These are phyloP conservation scores for Panus rudis DNA, from an alignment of 768 basidiomycete species.

Conservation along the genomic window DNA sequence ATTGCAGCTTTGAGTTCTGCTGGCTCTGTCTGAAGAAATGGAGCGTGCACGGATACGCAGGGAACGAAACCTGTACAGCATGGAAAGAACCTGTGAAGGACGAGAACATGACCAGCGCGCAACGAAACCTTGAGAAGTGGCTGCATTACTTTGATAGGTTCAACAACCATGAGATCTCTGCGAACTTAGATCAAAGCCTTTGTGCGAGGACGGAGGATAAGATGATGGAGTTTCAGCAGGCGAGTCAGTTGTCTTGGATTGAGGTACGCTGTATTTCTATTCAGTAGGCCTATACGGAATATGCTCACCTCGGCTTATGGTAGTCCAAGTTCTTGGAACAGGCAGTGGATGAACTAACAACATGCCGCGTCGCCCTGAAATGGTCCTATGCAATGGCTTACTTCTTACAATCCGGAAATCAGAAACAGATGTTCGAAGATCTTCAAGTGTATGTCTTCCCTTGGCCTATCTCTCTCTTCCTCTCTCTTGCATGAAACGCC, in stretches of 20 bases:
- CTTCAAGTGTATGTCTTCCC: constrained; percentile 70
- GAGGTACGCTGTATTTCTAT: constrained; percentile 50
- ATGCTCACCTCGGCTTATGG: neutral
- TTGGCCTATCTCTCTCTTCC: neutral
- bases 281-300: neutral
- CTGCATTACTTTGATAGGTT: constrained; percentile 89
- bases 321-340: constrained; percentile 83
- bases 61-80: constrained; percentile 27
- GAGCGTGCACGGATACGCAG: constrained; percentile 13
- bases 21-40: constrained; percentile 92
- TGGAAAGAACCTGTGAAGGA: constrained; percentile 77
- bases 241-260: constrained; percentile 91
- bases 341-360: constrained; percentile 86
- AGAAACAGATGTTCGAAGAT: constrained; percentile 94
- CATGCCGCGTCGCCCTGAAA: constrained; percentile 89
- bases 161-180: constrained; percentile 98
- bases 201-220: constrained; percentile 96
- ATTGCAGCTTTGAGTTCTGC: constrained; percentile 95
- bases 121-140: constrained; percentile 23
- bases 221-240: constrained; percentile 98
- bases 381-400: constrained; percentile 99
- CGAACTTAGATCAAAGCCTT: constrained; percentile 86
- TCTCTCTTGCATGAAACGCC: neutral
- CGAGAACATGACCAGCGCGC: constrained; percentile 31
- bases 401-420: constrained; percentile 82